Conservation (phyloP, 2,329 filamentous ascomycete genomes). For the Teratosphaeria zuluensis region DNA sequence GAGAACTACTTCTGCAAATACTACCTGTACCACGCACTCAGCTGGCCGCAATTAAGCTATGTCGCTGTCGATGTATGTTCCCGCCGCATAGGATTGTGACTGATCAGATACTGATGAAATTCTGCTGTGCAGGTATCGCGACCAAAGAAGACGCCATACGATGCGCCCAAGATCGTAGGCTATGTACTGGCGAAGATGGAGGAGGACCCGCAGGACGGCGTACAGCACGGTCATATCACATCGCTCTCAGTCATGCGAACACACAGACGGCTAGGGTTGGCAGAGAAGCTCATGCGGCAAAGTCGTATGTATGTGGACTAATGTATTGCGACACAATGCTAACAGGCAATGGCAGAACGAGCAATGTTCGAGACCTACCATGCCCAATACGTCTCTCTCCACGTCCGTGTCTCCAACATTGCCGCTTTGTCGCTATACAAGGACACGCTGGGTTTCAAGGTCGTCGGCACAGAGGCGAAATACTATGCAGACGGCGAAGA, state of each 20-base stretch:
- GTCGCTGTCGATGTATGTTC: constrained; percentile 71
- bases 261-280: constrained; percentile 79
- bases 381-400: constrained; percentile 86
- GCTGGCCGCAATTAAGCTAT: constrained; percentile 94
- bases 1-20: constrained; percentile 99
- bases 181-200: constrained; percentile 99
- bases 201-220: constrained; percentile 83
- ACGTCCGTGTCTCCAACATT: constrained; percentile 88
- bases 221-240: constrained; percentile 94
- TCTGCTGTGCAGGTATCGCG: constrained; percentile 50
- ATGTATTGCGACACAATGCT: background rate
- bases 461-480: constrained; percentile 75
- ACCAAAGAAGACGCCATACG: constrained; percentile 65
- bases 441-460: constrained; percentile 80
- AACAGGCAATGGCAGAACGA: constrained; percentile 49
- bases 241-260: constrained; percentile 93
- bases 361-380: constrained; percentile 95
- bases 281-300: constrained; percentile 96
- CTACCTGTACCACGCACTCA: constrained; percentile 97
- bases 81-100: background rate
- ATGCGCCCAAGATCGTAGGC: constrained; percentile 94
- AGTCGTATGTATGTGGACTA: constrained; percentile 55
- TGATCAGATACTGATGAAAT: background rate
- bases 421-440: constrained; percentile 89
- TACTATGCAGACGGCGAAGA: constrained; percentile 98